Evolutionary conservation across 441 rosid species (phyloP).

Genomic region (Croton laevigatus): DNA sequence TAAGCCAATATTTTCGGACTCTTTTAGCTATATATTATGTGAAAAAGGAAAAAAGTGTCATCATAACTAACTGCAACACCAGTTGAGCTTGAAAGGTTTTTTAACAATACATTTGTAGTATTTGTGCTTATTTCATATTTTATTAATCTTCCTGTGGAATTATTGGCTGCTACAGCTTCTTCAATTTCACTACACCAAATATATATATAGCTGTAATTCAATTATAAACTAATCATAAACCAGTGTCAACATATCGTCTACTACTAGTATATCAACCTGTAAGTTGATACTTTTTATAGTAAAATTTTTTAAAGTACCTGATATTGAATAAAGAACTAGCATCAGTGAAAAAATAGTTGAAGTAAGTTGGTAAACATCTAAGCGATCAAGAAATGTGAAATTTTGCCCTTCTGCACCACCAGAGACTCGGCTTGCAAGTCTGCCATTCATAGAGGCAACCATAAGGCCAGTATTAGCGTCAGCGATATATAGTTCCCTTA

Average conservation of each 20-base stretch:
- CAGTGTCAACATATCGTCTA: no score
- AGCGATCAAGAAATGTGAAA: constrained; percentile 33
- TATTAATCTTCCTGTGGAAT: constrained; percentile 28
- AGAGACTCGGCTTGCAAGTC: constrained; percentile 31
- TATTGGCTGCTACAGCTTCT: neutral
- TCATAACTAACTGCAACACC: constrained; percentile 22
- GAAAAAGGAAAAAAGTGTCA: constrained; percentile 23
- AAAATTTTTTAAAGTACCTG: no score
- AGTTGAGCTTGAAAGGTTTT: constrained; percentile 25
- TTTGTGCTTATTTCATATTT: constrained; percentile 39
- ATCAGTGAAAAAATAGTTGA: constrained; percentile 34
- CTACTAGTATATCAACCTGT: no score
- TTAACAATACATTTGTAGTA: constrained; percentile 5
- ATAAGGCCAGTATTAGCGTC: constrained; percentile 37
- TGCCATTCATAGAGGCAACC: constrained; percentile 30
- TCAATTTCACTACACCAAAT: neutral
- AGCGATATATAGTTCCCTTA: no score
- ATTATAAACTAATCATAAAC: no score
- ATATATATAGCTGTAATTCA: no score
- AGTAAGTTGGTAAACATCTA: constrained; percentile 34
- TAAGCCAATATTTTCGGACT: constrained; percentile 21
- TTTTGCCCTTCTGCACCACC: constrained; percentile 32
- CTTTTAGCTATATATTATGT: constrained; percentile 17
- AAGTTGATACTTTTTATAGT: no score
- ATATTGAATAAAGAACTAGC: constrained; percentile 24